These are phyloP conservation scores for Hippophae gyantsensis DNA, from an alignment of 306 rosid genomes.

Conservation along the genomic window DNA sequence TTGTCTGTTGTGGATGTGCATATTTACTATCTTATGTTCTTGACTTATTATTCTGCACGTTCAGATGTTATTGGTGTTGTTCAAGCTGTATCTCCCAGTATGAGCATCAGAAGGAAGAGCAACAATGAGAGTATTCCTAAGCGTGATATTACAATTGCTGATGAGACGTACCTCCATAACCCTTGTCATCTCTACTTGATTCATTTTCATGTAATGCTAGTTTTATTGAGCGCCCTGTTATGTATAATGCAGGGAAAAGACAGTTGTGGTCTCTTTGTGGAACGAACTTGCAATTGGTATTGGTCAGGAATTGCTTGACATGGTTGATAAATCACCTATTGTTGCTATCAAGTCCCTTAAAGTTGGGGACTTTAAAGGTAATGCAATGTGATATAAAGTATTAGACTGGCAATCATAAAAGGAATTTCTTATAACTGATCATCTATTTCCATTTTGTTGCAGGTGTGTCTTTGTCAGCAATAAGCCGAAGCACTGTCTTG, in stretches of 20 bases:
- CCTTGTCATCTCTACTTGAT: neutral
- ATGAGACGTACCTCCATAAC: constrained; percentile 51
- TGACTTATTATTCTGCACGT: neutral
- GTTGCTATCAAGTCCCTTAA: constrained; percentile 73
- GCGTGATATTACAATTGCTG: constrained; percentile 93
- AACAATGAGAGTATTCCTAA: constrained; percentile 69
- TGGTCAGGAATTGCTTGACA: constrained; percentile 73
- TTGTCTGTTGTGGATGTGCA: neutral
- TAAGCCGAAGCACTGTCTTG: constrained; percentile 44
- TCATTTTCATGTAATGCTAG: neutral
- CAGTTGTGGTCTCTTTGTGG: constrained; percentile 89
- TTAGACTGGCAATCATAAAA: neutral
- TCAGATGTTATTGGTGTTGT: constrained; percentile 87
- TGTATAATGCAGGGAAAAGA: constrained; percentile 53
- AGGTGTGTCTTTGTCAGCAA: constrained; percentile 83
- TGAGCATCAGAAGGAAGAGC: constrained; percentile 78
- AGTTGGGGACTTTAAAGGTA: constrained; percentile 97
- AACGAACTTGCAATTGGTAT: constrained; percentile 69
- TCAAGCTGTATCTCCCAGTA: constrained; percentile 70
- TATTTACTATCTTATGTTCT: neutral
- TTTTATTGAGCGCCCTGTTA: neutral
- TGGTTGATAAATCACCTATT: constrained; percentile 52
- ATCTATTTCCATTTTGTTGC: constrained; percentile 12
- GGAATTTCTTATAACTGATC: neutral
- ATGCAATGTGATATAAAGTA: neutral